Evolutionary conservation across 2,329 filamentous ascomycete genomes (phyloP).

Genomic region (Mycosphaerella arachidis): DNA sequence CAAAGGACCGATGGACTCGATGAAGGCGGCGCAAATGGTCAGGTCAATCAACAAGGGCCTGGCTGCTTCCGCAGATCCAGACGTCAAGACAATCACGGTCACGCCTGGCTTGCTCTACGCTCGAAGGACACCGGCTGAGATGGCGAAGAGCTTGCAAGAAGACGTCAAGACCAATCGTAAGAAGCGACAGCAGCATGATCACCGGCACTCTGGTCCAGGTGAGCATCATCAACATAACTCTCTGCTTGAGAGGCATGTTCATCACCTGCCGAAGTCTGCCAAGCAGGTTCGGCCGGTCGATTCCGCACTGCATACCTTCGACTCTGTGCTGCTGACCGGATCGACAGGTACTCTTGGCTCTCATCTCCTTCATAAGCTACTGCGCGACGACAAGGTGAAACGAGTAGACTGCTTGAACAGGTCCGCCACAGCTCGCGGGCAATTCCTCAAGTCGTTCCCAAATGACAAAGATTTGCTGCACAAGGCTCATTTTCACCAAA

Average conservation of each 20-base stretch:
- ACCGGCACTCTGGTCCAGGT: background rate
- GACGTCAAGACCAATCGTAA: background rate
- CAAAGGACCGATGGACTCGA: background rate
- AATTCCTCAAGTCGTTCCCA: conserved; percentile 22
- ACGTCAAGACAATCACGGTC: background rate
- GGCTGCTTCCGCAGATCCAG: background rate
- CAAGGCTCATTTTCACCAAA: conserved; percentile 22
- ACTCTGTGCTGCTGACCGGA: conserved; percentile 33
- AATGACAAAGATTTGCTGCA: conserved; percentile 19
- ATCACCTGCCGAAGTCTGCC: background rate
- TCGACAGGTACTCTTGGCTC: conserved; percentile 35
- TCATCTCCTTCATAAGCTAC: conserved; percentile 31
- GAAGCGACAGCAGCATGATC: background rate
- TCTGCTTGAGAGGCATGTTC: background rate
- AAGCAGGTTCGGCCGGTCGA: background rate
- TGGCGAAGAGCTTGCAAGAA: background rate
- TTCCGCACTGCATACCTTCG: background rate
- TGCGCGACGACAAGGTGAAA: conserved; percentile 22
- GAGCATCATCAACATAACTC: background rate
- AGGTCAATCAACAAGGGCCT: background rate
- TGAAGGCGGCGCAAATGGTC: background rate
- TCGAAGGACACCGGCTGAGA: background rate
- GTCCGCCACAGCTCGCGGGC: conserved; percentile 11
- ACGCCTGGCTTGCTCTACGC: background rate
- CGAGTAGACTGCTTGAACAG: conserved; percentile 34